Evolutionary conservation across 495 filamentous ascomycete species (phyloP), one percentile per base, ranked within the genome.

Genomic region (Opeltia flavorubescens): DNA sequence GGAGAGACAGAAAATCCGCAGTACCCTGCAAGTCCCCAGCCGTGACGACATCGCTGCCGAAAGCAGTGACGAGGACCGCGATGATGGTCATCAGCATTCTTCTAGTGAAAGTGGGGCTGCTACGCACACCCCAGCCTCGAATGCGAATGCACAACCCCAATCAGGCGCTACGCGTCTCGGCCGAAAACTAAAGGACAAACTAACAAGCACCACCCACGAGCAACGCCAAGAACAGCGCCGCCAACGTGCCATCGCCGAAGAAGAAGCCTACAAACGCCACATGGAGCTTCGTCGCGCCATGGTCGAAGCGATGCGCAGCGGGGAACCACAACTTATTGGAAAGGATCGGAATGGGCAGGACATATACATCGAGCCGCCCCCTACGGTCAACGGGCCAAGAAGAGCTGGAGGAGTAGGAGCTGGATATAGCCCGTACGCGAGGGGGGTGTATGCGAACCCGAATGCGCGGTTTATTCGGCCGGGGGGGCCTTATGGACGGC

Each of bases 311-410:
- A 43, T 53, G 35, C 45, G 63, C 46, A 72, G 67, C 2, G 69
- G 69, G 4, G 50, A 66, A 50, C 68, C 69, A 47, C 70, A 72
- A 53, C 55, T 62, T 4, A 17, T 74, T 1, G 66, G 67, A 28
- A 67, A 64, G 44, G 68, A 69, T 47, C 40, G 42, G 2, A 52
- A 72, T 24, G 70, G 70, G 11, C 56, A 59, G 36, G 65, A 72
- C 44, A 51, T 74, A 12, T 72, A 66, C 47, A 63, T 74, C 38
- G 64, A 69, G 55, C 67, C 69, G 17, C 64, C 64, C 15, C 44
- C 46, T 34, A 34, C 29, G 42, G n/a, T n/a, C n/a, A n/a, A n/a
- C n/a, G n/a, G n/a, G n/a, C n/a, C n/a, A n/a, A n/a, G n/a, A n/a
- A n/a, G n/a, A n/a, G n/a, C n/a, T n/a, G n/a, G n/a, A n/a, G n/a